Percentiles rank a stretch among this genome's conserved stretches.
Evolutionary conservation across 2,329 filamentous ascomycete genomes (phyloP).

Genomic region (Colletotrichum brevisporum): DNA sequence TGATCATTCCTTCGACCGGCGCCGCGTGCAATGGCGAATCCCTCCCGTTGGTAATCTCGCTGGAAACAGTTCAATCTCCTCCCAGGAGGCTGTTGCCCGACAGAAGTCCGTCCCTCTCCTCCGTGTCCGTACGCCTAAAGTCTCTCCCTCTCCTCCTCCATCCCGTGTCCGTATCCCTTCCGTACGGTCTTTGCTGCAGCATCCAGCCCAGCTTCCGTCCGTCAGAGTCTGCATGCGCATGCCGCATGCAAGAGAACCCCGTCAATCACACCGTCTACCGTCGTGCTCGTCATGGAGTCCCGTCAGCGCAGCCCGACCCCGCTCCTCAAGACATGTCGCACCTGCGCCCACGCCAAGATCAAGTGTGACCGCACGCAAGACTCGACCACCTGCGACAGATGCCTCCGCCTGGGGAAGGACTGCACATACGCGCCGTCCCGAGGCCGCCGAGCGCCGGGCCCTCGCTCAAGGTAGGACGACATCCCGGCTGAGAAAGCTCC

Average conservation of each 20-base stretch:
- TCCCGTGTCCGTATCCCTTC: slow-evolving; percentile 27
- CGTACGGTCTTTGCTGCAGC: not conserved
- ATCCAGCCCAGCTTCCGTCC: not conserved
- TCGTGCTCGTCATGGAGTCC: not conserved
- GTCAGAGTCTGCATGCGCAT: not conserved
- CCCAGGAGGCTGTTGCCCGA: slow-evolving; percentile 1
- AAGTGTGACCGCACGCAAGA: slow-evolving; percentile 51
- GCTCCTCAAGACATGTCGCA: slow-evolving; percentile 50
- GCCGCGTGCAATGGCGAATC: not conserved
- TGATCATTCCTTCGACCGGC: slow-evolving; percentile 18
- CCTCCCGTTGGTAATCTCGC: slow-evolving; percentile 20
- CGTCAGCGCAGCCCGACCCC: slow-evolving; percentile 35
- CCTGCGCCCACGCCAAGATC: slow-evolving; percentile 54
- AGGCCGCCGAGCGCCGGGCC: slow-evolving; percentile 42
- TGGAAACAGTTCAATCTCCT: slow-evolving; percentile 11
- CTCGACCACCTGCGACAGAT: slow-evolving; percentile 51
- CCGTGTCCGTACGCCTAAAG: slow-evolving; percentile 30
- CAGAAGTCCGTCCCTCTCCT: not conserved
- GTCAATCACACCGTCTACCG: too few relatives aligned
- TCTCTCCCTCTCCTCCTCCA: not conserved
- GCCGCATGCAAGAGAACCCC: too few relatives aligned
- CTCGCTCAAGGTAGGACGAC: slow-evolving; percentile 32
- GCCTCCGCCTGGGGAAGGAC: slow-evolving; percentile 49
- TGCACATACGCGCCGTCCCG: slow-evolving; percentile 51
- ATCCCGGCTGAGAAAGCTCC: not conserved